Evolutionary conservation across 768 basidiomycete genomes (phyloP), one percentile per base, ranked within the genome.

Genomic region (Hericium erinaceus): DNA sequence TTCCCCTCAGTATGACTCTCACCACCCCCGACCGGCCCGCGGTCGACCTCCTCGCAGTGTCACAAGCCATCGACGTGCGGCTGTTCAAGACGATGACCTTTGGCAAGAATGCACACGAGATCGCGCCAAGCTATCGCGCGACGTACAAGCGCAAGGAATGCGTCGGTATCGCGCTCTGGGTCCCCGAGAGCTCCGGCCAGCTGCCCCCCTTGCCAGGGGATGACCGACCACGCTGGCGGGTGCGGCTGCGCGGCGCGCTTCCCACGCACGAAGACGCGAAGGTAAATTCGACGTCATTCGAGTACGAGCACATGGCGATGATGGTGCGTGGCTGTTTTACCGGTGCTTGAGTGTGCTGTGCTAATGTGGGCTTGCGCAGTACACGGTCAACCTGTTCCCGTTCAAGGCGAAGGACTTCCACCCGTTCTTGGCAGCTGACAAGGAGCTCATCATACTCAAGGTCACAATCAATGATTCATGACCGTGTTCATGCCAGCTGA

Each of bases 51-150:
- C 10, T 55, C 15, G n/a, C 56, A 8, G 39, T 48, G 16, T 41
- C 61, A 11, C 13, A 54, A 12, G 44, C 33, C 8, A 58, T 60
- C 26, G 40, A 60, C 6, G 59, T 60, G 37, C 59, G 52, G n/a
- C 33, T 62, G 15, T 24, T 55, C 12, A 60, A 56, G 39, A 51
- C 41, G 11, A 26, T 62, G 11, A 54, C 33, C 8, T 62, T 62
- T 44, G 61, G 59, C 48, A 18, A 60, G 12, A 10, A 54, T 15
- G 57, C 39, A 18, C 13, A 41, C n/a, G 13, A 20, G 15, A 8
- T 56, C 15, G 22, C 33, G 26, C 57, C 50, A 16, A 26, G 2
- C 39, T n/a, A 55, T 22, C 49, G 38, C 13, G 26, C 2, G 20
- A 16, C 49, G 24, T 56, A 52, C 48, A 16, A 58, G 48, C 39